Base-by-base conservation (phyloP, 2,329 filamentous ascomycete species). In the Fusarium siculi region DNA sequence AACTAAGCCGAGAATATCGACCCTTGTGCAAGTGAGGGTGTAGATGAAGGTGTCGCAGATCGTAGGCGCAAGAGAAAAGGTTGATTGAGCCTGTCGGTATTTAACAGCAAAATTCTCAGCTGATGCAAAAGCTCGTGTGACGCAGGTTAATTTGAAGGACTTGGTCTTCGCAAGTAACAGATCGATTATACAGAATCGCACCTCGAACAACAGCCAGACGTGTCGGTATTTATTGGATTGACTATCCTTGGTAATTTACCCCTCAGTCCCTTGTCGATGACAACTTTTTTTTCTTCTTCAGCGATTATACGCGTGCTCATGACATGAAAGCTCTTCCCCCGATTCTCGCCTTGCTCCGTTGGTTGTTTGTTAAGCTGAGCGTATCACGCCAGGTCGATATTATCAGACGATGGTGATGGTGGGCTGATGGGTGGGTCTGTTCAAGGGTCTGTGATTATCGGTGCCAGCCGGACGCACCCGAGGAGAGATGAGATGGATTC, bases 281-380 rank as follows among this genome's bases (percentile, higher is more conserved):
- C 42, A 66, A 44, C 57, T 62, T 57, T 57, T 55, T 54, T 39
- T 66, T 36, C 47, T 52, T 50, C 50, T 43, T 50, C 54, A 37
- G 23, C 63, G 66, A 63, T 67, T 49, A 60, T 56, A 60, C 63
- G 55, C 71, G 23, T 30, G 42, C 67, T 72, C 63, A 58, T 71
- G 57, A 50, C 54, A 68, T 49, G 68, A 61, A 57, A 62, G 53
- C 46, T 57, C 63, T 67, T 68, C 43, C 56, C 59, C 74, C 76
- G 75, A 77, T 57, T 75, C 75, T 78, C 76, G 76, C 76, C 76
- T 78, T 71, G 68, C 70, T 78, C 76, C 76, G 76, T 69, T 57
- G 25, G 32, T 47, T 47, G 43, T 50, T 64, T 71, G 63, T 73
- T 55, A 70, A 76, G 68, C 66, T 78, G 70, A 78, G 68, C 72